Conservation (phyloP, 2,329 filamentous ascomycete genomes). For the Tolypocladium sp. region DNA sequence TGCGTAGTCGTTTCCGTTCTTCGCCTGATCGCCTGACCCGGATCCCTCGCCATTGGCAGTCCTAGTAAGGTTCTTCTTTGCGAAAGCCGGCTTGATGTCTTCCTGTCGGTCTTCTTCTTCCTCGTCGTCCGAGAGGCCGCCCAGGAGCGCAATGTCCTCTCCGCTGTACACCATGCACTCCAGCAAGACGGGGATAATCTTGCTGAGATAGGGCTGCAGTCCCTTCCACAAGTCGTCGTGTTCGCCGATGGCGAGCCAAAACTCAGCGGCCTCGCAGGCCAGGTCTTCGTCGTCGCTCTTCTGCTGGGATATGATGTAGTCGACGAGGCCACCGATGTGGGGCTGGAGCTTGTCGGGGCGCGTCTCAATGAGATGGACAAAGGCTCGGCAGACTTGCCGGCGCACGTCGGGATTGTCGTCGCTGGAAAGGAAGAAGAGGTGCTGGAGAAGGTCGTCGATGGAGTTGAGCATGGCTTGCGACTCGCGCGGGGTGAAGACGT, state of each 20-base stretch:
- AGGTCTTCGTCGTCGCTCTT: constrained; percentile 80
- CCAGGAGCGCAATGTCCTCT: constrained; percentile 80
- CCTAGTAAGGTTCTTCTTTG: constrained; percentile 56
- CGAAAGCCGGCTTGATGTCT: constrained; percentile 89
- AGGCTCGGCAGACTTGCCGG: constrained; percentile 85
- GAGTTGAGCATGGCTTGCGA: constrained; percentile 73
- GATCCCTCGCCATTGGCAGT: constrained; percentile 43
- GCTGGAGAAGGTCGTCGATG: constrained; percentile 72
- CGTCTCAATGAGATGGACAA: constrained; percentile 85
- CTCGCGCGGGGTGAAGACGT: constrained; percentile 81
- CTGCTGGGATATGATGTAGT: constrained; percentile 89
- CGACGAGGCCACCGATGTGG: constrained; percentile 78
- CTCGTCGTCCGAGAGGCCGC: constrained; percentile 79
- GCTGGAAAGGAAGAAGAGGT: constrained; percentile 71
- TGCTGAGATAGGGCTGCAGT: constrained; percentile 67
- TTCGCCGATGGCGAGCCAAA: constrained; percentile 91
- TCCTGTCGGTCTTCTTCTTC: constrained; percentile 83
- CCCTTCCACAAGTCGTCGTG: constrained; percentile 70
- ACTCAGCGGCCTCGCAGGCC: constrained; percentile 90
- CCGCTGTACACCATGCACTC: constrained; percentile 95
- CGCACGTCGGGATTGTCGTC: constrained; percentile 77
- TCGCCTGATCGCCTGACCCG: constrained; percentile 38
- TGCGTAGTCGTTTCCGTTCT: constrained; percentile 44
- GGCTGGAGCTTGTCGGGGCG: constrained; percentile 84
- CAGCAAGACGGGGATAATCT: constrained; percentile 83